Evolutionary conservation across 768 basidiomycete species (phyloP).

Genomic region (Russula abietina): DNA sequence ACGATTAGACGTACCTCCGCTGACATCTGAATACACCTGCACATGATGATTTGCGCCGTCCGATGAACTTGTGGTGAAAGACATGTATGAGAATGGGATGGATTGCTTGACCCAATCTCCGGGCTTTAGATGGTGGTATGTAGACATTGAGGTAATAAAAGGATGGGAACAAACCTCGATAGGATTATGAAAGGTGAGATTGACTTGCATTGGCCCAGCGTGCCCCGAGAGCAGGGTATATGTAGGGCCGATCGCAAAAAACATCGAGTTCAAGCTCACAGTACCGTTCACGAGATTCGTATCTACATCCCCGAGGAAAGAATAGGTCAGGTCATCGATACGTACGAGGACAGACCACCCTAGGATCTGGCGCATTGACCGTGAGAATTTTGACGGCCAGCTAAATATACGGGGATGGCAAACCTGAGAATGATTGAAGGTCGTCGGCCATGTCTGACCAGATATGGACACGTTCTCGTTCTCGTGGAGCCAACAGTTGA

Average conservation of each 20-base stretch:
- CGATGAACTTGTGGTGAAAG: constrained; percentile 29
- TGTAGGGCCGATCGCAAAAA: constrained; percentile 33
- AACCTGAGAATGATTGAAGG: constrained; percentile 5
- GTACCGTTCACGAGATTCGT: background rate
- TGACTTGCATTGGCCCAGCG: constrained; percentile 36
- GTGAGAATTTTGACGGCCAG: background rate
- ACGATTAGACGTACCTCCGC: constrained; percentile 29
- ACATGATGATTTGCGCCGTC: constrained; percentile 34
- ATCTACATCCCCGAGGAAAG: constrained; percentile 19
- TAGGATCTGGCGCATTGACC: background rate
- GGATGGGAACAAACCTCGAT: constrained; percentile 31
- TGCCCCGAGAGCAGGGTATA: constrained; percentile 31
- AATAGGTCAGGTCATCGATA: constrained; percentile 20
- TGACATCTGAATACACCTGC: constrained; percentile 38
- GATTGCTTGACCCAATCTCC: constrained; percentile 36
- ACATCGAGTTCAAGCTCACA: constrained; percentile 23
- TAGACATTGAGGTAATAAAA: too few relatives aligned
- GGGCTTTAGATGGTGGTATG: constrained; percentile 25
- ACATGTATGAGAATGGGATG: constrained; percentile 37
- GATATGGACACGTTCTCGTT: constrained; percentile 6
- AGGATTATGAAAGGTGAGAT: constrained; percentile 37
- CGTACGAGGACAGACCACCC: constrained; percentile 16
- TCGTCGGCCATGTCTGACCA: constrained; percentile 23
- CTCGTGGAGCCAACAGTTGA: constrained; percentile 24
- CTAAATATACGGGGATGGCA: background rate